Percentiles rank a stretch among this genome's conserved stretches.
Evolutionary conservation across 345 rosid genomes (phyloP).

Genomic region (Rhodamnia rubescens): DNA sequence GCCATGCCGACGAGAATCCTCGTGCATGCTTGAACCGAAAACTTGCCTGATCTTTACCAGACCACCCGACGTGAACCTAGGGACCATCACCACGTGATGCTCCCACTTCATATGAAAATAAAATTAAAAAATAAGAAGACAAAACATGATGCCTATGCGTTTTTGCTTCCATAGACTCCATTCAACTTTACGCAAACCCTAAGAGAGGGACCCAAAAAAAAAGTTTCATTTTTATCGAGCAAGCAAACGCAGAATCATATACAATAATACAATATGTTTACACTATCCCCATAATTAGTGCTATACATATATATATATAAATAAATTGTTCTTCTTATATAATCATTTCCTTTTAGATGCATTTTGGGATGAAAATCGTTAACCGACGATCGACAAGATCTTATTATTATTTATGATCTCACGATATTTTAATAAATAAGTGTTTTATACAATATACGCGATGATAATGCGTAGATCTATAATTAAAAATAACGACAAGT

Average conservation of each 20-base stretch:
- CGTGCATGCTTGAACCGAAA: not conserved
- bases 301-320: no score
- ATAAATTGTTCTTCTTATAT: not conserved
- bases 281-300: not conserved
- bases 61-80: not conserved
- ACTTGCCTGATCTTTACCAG: slow-evolving; percentile 6
- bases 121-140: not conserved
- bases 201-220: not conserved
- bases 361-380: not conserved
- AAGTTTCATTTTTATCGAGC: not conserved
- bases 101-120: not conserved
- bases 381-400: no score
- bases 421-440: no score
- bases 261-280: not conserved
- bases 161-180: not conserved
- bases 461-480: no score
- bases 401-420: no score
- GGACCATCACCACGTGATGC: not conserved
- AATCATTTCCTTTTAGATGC: not conserved
- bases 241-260: not conserved
- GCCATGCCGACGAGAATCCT: not conserved
- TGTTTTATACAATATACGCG: no score
- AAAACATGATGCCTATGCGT: not conserved
- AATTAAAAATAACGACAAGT: no score
- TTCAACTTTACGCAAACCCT: not conserved